A percentile compares a stretch with the other conserved stretches of the same genome.
Conservation (phyloP, 1,139 yeast genomes). For the Sugiyamaella paludigena region DNA sequence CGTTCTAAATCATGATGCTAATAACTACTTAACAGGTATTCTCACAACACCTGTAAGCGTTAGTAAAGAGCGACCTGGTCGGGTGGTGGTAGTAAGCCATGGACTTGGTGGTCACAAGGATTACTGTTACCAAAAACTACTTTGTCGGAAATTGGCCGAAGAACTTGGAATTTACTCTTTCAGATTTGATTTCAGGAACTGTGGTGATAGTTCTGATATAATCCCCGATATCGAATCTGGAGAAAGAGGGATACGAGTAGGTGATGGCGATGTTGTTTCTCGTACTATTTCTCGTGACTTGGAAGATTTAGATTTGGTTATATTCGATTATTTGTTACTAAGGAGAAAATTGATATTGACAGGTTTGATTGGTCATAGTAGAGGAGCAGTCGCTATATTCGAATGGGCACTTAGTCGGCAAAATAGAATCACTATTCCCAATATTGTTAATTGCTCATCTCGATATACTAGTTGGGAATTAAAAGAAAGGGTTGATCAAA, state of each 20-base stretch:
- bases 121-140: conserved; percentile 65
- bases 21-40: conserved; percentile 15
- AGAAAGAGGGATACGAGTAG: conserved; percentile 8
- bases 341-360: conserved; percentile 41
- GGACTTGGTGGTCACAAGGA: conserved; percentile 86
- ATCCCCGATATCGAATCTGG: conserved; percentile 34
- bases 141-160: conserved; percentile 61
- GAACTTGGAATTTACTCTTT: conserved; percentile 61
- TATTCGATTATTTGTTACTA: conserved; percentile 46
- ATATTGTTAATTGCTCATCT: conserved; percentile 68
- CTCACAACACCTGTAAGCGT: conserved; percentile 16
- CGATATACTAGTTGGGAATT: conserved; percentile 44
- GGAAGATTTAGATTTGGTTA: conserved; percentile 55
- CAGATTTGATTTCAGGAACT: conserved; percentile 81
- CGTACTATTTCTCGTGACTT: conserved; percentile 62
- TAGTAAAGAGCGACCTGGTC: conserved; percentile 34
- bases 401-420: conserved; percentile 57
- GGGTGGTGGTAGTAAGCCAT: conserved; percentile 54
- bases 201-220: conserved; percentile 72
- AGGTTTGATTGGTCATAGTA: conserved; percentile 66
- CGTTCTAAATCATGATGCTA: conserved; percentile 9
- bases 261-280: conserved; percentile 5
- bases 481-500: conserved; percentile 37
- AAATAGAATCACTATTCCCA: conserved; percentile 49
- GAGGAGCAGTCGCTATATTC: conserved; percentile 79